Percentiles rank a stretch among this genome's conserved stretches.
Evolutionary conservation across 495 filamentous ascomycete species (phyloP).

Genomic region (Aspergillus asperescens): DNA sequence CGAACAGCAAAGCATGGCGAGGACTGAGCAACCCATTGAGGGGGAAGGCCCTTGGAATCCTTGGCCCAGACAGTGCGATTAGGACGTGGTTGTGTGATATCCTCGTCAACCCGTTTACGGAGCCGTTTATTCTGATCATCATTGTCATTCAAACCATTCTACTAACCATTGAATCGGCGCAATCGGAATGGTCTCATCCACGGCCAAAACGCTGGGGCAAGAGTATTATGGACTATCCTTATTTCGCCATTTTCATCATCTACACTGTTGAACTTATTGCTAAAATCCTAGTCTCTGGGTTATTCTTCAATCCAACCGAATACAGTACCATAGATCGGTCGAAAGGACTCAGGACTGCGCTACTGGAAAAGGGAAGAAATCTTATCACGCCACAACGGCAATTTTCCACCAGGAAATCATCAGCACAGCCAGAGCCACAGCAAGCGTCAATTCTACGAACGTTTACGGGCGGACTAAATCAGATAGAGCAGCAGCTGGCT

Average conservation of each 20-base stretch:
- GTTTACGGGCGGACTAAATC: slow-evolving; percentile 69
- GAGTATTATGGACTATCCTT: slow-evolving; percentile 66
- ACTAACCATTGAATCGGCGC: slow-evolving; percentile 72
- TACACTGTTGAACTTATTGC: slow-evolving; percentile 84
- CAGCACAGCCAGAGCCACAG: slow-evolving; percentile 31
- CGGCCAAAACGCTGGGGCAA: slow-evolving; percentile 57
- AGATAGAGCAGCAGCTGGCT: slow-evolving; percentile 42
- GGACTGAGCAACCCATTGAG: slow-evolving; percentile 72
- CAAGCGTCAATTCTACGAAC: slow-evolving; percentile 74
- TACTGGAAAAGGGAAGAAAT: slow-evolving; percentile 66
- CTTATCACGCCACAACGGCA: slow-evolving; percentile 78
- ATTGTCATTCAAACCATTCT: slow-evolving; percentile 87
- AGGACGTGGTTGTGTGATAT: slow-evolving; percentile 75
- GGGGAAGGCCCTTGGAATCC: slow-evolving; percentile 81
- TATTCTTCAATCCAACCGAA: slow-evolving; percentile 79
- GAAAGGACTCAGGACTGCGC: slow-evolving; percentile 63
- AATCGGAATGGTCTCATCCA: slow-evolving; percentile 55
- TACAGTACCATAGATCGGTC: slow-evolving; percentile 75
- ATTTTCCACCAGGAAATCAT: slow-evolving; percentile 50
- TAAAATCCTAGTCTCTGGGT: slow-evolving; percentile 83
- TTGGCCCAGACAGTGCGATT: slow-evolving; percentile 69
- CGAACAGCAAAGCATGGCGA: slow-evolving; percentile 43
- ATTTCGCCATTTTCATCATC: slow-evolving; percentile 79
- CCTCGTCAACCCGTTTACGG: slow-evolving; percentile 80
- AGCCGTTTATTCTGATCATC: slow-evolving; percentile 79